A percentile compares a stretch with the other conserved stretches of the same genome.
Conservation (phyloP, 148 eudicot species). For the Nepenthes gracilis region DNA sequence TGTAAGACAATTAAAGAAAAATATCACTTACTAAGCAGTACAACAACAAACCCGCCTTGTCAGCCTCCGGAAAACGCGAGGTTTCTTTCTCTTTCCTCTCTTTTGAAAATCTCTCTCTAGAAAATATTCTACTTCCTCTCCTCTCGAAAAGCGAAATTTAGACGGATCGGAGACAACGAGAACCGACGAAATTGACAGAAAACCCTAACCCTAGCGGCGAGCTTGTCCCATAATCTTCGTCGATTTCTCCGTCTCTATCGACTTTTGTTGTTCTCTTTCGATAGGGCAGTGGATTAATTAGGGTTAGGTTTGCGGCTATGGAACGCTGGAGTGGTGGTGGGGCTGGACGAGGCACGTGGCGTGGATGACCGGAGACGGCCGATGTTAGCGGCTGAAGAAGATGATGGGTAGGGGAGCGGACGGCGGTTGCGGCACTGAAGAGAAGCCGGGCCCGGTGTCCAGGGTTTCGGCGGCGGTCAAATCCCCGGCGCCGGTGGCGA, state of each 20-base stretch:
- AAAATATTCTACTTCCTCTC: conserved; percentile 22
- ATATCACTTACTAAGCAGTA: neutral
- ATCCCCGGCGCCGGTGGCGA: conserved; percentile 12
- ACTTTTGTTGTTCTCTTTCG: neutral
- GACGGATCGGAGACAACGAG: conserved; percentile 14
- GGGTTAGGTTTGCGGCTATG: conserved; percentile 57
- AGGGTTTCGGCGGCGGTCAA: conserved; percentile 17
- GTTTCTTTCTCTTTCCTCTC: conserved; percentile 24
- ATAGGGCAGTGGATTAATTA: conserved; percentile 5
- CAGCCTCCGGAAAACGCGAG: conserved; percentile 27
- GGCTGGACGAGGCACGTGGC: conserved; percentile 11
- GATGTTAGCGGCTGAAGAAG: conserved; percentile 58
- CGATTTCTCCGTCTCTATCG: neutral
- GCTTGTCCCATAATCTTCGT: neutral
- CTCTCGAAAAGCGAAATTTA: conserved; percentile 23
- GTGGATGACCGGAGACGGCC: conserved; percentile 43
- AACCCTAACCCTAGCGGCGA: conserved; percentile 89
- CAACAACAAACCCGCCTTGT: conserved; percentile 11
- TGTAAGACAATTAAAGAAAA: too few relatives aligned
- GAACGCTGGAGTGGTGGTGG: conserved; percentile 33
- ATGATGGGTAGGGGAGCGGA: conserved; percentile 54
- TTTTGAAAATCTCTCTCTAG: conserved; percentile 18
- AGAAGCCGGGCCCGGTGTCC: conserved; percentile 32
- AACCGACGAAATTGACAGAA: conserved; percentile 14
- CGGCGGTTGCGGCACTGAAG: conserved; percentile 52